Base-by-base conservation (phyloP, 371 early-diverging fungal genomes). In the Actinomortierella ambigua region DNA sequence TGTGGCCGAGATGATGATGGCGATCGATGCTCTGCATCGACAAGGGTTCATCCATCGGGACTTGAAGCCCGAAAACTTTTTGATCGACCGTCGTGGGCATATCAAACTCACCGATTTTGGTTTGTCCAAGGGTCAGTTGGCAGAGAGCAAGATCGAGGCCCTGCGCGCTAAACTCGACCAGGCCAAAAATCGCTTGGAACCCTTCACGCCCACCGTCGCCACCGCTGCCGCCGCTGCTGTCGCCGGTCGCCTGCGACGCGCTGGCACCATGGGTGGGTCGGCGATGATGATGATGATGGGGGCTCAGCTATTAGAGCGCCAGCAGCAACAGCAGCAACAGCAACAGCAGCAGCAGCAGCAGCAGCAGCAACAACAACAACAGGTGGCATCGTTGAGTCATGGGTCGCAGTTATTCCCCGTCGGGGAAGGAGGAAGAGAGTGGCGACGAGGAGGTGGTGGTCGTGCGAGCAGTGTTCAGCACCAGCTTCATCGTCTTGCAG, bases 71-170 rank as follows among this genome's bases (percentile, higher is more conserved):
- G 88, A 89, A 57, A 88, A 86, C 52, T 83, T 89, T 53, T 65
- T 89, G 53, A 77, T 89, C 26, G 90, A 87, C 66, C 55, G 54
- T 0, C 77, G 75, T 6, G 93, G 93, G 0, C 94, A 93, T 77
- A 77, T 94, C 51, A 89, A 87, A 34, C 69, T 95, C 58, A 85
- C 88, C 2, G 98, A 98, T 77, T 98, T 98, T 83, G 97, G 98
- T 1, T 83, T 96, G 49, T 88, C 92, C 22, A 90, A 93, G 42
- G 94, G 93, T 15, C 75, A 78, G 20, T 65, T 92, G 48, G 88
- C 88, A 54, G 76, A 82, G 9, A 79, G 81, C 17, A 57, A 83
- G 46, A 79, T 92, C 11, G 85, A 86, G 27, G 75, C 78, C 0
- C 69, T 92, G 69, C 77, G 82, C 48, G 54, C 65, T 20, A 88